phyloP scores from a whole-genome alignment of 1,284 basidiomycete genomes.

The Tylopilus orsonianus region DNA sequence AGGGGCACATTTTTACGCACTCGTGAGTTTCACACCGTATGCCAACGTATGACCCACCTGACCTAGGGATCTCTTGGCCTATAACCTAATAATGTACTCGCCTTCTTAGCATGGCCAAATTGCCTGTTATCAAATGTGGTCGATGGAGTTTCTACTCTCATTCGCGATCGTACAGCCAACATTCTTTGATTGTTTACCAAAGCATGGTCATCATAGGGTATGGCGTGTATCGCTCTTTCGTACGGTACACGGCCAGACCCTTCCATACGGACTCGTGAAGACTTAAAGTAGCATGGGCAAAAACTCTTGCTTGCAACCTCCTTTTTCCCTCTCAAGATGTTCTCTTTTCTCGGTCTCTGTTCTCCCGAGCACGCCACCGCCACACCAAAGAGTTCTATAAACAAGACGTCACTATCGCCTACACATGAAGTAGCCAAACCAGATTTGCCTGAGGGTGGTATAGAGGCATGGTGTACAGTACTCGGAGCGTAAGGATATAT shows the following conservation, averaged over 20 bases:
- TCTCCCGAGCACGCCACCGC: slow-evolving; percentile 39
- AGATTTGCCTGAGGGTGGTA: slow-evolving; percentile 28
- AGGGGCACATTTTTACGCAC: slow-evolving; percentile 4
- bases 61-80: background rate
- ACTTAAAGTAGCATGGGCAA: slow-evolving; percentile 4
- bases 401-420: background rate
- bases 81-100: background rate
- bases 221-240: background rate
- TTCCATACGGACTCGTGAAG: background rate
- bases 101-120: background rate
- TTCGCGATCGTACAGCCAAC: background rate
- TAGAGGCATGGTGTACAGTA: slow-evolving; percentile 30
- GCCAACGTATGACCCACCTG: too few species aligned
- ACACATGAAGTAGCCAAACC: background rate
- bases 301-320: background rate
- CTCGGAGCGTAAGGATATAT: slow-evolving; percentile 26
- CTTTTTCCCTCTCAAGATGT: slow-evolving; percentile 5
- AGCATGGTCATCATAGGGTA: background rate
- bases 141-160: background rate
- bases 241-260: too few species aligned
- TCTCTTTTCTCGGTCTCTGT: background rate
- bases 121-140: background rate
- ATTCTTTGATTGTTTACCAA: background rate
- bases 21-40: background rate
- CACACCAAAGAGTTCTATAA: slow-evolving; percentile 28